Percentiles rank a stretch among this genome's conserved stretches.
Evolutionary conservation across 1,139 yeast genomes (phyloP).

Genomic region (Debaryomyces sp.): DNA sequence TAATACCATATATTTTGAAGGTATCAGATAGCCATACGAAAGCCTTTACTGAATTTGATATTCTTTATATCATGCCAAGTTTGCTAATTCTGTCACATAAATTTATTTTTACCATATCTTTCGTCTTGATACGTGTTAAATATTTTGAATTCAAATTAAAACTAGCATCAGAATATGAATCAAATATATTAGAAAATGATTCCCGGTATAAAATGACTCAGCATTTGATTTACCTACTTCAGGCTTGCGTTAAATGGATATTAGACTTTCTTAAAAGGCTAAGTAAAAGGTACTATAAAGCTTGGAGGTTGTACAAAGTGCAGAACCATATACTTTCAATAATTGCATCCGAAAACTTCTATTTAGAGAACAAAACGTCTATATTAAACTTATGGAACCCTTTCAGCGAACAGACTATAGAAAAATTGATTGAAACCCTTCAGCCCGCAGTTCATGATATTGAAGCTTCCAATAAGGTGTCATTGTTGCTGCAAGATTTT

Average conservation of each 20-base stretch:
- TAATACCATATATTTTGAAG: neutral
- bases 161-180: neutral
- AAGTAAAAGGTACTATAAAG: neutral
- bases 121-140: neutral
- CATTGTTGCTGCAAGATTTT: neutral
- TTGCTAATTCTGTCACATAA: neutral
- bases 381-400: neutral
- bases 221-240: neutral
- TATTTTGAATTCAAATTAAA: neutral
- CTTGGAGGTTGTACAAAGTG: constrained; percentile 4
- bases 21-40: neutral
- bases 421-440: neutral
- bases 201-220: neutral
- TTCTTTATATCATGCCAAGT: neutral
- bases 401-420: neutral
- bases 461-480: neutral
- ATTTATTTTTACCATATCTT: too few species aligned
- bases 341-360: neutral
- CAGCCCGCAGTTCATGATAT: neutral
- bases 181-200: neutral
- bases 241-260: neutral
- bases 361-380: neutral
- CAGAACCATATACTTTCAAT: neutral
- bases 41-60: neutral
- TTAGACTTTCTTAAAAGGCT: neutral